Evolutionary conservation across 2,329 filamentous ascomycete species (phyloP).

Genomic region (Paecilomyces variotii): DNA sequence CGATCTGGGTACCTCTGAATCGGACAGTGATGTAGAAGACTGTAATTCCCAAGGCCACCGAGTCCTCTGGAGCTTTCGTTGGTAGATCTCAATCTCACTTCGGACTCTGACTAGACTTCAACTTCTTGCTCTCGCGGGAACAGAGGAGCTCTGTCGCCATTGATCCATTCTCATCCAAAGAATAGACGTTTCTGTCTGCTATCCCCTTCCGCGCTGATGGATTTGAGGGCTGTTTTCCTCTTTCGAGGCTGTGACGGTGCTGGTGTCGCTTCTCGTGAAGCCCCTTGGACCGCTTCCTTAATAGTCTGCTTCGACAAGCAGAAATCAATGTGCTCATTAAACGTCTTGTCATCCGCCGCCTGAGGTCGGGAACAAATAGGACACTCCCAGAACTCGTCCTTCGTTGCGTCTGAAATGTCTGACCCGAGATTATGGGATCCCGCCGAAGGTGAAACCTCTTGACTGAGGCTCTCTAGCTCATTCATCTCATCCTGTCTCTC

Average conservation of each 20-base stretch:
- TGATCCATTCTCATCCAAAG: conserved; percentile 18
- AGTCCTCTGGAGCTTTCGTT: no score
- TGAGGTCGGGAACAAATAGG: conserved; percentile 80
- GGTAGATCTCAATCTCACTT: no score
- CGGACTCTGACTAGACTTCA: no score
- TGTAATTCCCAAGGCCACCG: no score
- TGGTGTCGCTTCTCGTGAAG: conserved; percentile 14
- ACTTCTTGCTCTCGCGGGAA: no score
- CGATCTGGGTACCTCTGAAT: not conserved
- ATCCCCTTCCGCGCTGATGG: conserved; percentile 10
- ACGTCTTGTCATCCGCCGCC: conserved; percentile 61
- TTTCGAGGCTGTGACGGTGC: conserved; percentile 15
- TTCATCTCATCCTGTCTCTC: conserved; percentile 55
- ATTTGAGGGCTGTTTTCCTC: conserved; percentile 25
- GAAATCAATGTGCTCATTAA: conserved; percentile 88
- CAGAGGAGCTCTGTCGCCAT: no score
- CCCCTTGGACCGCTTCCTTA: conserved; percentile 64
- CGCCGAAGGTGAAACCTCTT: conserved; percentile 33
- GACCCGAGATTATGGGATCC: conserved; percentile 7
- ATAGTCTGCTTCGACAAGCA: conserved; percentile 85
- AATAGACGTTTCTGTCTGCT: conserved; percentile 28
- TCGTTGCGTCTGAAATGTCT: conserved; percentile 15
- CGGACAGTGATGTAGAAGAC: not conserved
- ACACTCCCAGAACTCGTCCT: conserved; percentile 61
- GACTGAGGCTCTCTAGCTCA: conserved; percentile 54